Conservation (phyloP, 2,329 filamentous ascomycete species). For the Penicillium occitanis region DNA sequence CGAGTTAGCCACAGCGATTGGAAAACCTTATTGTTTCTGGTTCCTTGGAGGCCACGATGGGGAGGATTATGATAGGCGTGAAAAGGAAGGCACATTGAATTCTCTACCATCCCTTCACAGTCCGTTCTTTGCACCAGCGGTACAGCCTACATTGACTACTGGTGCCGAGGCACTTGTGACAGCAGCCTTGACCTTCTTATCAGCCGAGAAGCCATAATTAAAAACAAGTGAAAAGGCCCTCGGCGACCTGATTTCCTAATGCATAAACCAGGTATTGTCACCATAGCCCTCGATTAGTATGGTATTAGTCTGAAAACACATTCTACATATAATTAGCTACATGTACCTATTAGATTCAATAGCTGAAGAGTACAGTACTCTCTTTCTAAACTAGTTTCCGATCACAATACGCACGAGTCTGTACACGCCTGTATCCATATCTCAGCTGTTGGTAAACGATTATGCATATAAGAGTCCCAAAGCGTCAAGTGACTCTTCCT, state of each 20-base stretch:
- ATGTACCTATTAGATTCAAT: background rate
- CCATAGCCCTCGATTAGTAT: background rate
- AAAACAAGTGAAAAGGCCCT: background rate
- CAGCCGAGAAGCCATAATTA: background rate
- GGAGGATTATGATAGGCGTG: background rate
- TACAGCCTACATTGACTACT: background rate
- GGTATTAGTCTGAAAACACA: background rate
- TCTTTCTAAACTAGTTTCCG: background rate
- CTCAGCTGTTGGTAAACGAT: background rate
- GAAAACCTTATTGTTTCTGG: constrained; percentile 1
- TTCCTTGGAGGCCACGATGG: constrained; percentile 4
- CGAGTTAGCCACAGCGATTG: background rate
- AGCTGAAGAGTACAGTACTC: background rate
- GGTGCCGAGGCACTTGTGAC: background rate
- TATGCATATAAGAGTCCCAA: background rate
- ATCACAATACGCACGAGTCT: background rate
- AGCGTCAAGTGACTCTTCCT: background rate
- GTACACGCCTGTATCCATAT: background rate
- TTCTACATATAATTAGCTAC: background rate
- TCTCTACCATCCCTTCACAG: constrained; percentile 2
- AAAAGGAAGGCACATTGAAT: background rate
- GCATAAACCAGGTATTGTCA: background rate
- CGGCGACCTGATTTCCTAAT: background rate
- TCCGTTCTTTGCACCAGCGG: background rate
- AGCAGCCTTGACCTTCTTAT: background rate